Evolutionary conservation across 1,139 yeast genomes (phyloP), one percentile per base, ranked within the genome.

Genomic region (Kluyveromyces sp.): DNA sequence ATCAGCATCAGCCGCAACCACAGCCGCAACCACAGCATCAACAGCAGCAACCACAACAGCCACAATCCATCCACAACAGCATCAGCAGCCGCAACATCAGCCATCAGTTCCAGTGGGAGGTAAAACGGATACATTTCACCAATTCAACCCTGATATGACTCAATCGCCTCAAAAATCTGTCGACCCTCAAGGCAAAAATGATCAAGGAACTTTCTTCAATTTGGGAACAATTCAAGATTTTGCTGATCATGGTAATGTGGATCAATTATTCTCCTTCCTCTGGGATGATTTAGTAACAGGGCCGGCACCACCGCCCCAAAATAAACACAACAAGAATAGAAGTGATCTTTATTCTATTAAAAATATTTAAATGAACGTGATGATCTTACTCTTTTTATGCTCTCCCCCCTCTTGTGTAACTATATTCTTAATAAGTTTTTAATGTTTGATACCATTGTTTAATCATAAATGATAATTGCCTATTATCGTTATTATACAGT

Each of bases 151-250:
- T 4, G 38, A 7, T 5, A 6, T 28, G 26, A n/a, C 34, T 25
- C 4, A 27, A 25, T 26, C 25, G 7, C 30, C 39, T 26, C 6
- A 34, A 6, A 30, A 21, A 7, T 28, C 28, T 25, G 32, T 38
- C 7, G 37, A 37, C 31, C 25, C 29, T 39, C 28, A 41, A 37
- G 10, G 31, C 30, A 4, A 34, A 25, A 3, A 28, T 43, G n/a
- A 34, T 45, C 25, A 32, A 42, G 10, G 46, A 50, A 34, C 34
- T 25, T 45, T 52, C 34, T 60, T 52, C 47, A 57, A 60, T 43
- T 39, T 62, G 33, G 65, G 65, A 21, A 60, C 66, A 2, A 45
- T 62, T 39, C 64, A 60, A 46, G 65, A 62, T 28, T 62, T 62
- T 44, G 53, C 61, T 27, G 54, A 56, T 39, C 55, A 56, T 40